Percentiles rank a stretch among this genome's conserved stretches.
phyloP scores from a whole-genome alignment of 768 basidiomycete genomes.

The Collybiopsis confluens region DNA sequence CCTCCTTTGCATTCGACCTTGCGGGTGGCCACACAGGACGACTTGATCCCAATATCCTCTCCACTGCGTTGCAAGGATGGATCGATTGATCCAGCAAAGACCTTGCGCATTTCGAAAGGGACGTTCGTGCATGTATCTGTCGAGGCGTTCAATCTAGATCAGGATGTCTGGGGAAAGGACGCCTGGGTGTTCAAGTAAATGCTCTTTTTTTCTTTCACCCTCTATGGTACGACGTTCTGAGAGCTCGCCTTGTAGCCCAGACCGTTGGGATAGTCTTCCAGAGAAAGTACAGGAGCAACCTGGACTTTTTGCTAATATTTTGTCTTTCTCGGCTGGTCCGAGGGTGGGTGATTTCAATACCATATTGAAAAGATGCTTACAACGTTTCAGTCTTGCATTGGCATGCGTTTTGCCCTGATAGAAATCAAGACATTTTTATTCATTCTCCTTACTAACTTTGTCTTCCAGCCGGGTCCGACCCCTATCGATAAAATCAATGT shows the following conservation, averaged over 20 bases:
- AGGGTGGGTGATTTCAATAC: conserved; percentile 46
- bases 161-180: conserved; percentile 73
- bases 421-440: conserved; percentile 80
- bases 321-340: conserved; percentile 80
- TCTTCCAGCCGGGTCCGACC: conserved; percentile 49
- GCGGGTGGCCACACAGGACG: conserved; percentile 73
- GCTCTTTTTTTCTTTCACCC: not conserved
- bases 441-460: conserved; percentile 64
- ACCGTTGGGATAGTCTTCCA: conserved; percentile 76
- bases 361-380: conserved; percentile 3
- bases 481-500: conserved; percentile 57
- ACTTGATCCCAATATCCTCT: conserved; percentile 67
- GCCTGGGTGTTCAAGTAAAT: conserved; percentile 79
- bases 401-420: conserved; percentile 77
- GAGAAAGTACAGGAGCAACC: conserved; percentile 64
- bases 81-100: conserved; percentile 32
- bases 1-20: conserved; percentile 81
- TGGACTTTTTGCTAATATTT: conserved; percentile 64
- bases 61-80: conserved; percentile 54
- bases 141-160: conserved; percentile 78
- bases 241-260: conserved; percentile 46
- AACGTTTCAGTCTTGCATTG: conserved; percentile 67
- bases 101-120: conserved; percentile 58
- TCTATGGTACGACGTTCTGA: not conserved
- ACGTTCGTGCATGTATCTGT: conserved; percentile 74